Base-by-base conservation (phyloP, 495 filamentous ascomycete genomes). In the Aspergillus bridgeri region DNA sequence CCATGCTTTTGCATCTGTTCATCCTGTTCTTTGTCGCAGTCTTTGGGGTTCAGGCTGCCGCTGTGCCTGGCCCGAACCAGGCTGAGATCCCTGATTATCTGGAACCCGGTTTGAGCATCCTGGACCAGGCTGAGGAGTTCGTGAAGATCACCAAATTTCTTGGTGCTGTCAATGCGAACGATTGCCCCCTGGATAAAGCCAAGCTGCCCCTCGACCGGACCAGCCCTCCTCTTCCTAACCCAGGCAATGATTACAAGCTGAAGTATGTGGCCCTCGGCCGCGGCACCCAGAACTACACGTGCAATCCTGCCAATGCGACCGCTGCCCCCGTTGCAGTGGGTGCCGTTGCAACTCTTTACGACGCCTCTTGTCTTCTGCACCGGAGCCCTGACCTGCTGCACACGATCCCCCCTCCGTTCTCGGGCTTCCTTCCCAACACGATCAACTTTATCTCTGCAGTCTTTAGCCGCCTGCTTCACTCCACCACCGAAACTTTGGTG, bases 261-360 rank as follows among this genome's bases (percentile, higher is more conserved):
- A 81, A 83, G 69, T 80, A 82, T 66, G 78, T 91, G 61, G 82
- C 79, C 53, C 57, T 91, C 53, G 89, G 88, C 61, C 85, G 85
- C 29, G 89, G 89, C 53, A 84, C 86, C 59, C 89, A 92, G 63
- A 92, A 92, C 76, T 92, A 92, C 75, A 87, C 82, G 23, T 92
- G 89, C 67, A 56, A 63, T 8, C 53, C 62, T 15, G 54, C 61
- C n/a, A 63, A 71, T 48, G 62, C 67, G 21, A 60, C 65, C 5
- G 56, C 65, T 18, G 45, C 60, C 15, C 70, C 81, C 4, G 56
- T 60, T 2, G 68, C 81, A 23, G 66, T 70, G 42, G 89, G 89
- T 22, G 88, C 88, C 23, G 72, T 84, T 18, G 89, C 89, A 13
- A 83, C 82, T 3, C 81, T 90, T 38, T 87, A 85, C 70, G 85